Evolutionary conservation across 176 grass and related monocot species (phyloP).

Genomic region (Aegilops umbellulata): DNA sequence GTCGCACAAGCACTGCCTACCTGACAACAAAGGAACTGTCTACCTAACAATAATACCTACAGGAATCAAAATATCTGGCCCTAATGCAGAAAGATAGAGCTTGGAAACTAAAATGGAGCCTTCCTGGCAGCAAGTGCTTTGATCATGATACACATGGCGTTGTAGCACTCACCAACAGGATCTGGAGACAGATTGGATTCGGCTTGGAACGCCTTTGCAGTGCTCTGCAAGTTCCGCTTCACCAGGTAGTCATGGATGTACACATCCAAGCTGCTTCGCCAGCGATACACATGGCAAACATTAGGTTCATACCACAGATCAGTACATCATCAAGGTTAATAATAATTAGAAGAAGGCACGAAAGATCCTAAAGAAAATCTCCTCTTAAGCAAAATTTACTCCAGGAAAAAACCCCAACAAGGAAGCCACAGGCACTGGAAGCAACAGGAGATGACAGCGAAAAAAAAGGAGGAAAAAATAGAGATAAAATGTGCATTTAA

Average conservation of each 20-base stretch:
- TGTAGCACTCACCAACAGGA: conserved; percentile 62
- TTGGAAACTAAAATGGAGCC: not conserved
- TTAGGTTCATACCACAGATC: not conserved
- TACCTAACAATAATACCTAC: not conserved
- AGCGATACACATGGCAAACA: conserved; percentile 8
- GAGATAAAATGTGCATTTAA: not conserved
- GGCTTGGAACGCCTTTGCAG: conserved; percentile 65
- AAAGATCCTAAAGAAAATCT: not conserved
- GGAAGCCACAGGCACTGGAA: not conserved
- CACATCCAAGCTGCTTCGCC: conserved; percentile 59
- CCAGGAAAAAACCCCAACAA: not conserved
- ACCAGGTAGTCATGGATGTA: conserved; percentile 81
- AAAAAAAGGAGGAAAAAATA: not conserved
- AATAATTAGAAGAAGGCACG: not conserved
- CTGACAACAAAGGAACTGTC: not conserved
- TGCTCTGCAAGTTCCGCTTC: conserved; percentile 61
- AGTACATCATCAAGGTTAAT: not conserved
- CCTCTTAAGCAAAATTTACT: not conserved
- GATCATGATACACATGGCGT: not conserved
- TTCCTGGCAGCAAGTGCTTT: not conserved
- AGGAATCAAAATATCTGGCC: not conserved
- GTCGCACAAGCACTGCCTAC: not conserved
- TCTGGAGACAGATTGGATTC: conserved; percentile 55
- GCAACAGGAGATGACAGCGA: not conserved
- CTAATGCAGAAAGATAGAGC: conserved; percentile 7